Conservation (phyloP, 2,329 filamentous ascomycete species). For the Pestalotiopsis sp. region DNA sequence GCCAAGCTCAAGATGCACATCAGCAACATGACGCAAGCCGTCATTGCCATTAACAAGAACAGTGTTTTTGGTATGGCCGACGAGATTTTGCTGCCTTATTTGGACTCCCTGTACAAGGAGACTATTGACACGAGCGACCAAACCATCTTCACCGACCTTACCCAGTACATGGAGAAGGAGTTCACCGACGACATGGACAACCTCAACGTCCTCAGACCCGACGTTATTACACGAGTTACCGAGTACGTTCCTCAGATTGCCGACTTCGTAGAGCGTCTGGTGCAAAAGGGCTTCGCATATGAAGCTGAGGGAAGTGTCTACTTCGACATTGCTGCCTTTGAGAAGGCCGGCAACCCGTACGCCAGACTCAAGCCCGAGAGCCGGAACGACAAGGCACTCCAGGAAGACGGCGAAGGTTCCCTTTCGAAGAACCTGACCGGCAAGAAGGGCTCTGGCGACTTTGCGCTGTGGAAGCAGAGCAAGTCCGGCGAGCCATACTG, state of each 20-base stretch:
- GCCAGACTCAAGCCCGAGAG: slow-evolving; percentile 85
- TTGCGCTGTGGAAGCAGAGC: slow-evolving; percentile 91
- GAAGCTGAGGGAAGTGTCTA: slow-evolving; percentile 84
- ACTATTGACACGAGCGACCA: slow-evolving; percentile 64
- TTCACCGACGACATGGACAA: slow-evolving; percentile 88
- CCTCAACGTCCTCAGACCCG: slow-evolving; percentile 82
- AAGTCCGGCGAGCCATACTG: slow-evolving; percentile 92
- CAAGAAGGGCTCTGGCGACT: slow-evolving; percentile 81
- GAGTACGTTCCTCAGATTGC: slow-evolving; percentile 90
- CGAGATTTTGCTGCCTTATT: slow-evolving; percentile 77
- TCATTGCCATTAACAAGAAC: slow-evolving; percentile 48
- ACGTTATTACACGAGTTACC: slow-evolving; percentile 85
- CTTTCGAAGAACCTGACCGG: slow-evolving; percentile 62
- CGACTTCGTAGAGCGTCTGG: slow-evolving; percentile 78
- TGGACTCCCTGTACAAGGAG: slow-evolving; percentile 71
- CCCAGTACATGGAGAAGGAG: slow-evolving; percentile 81
- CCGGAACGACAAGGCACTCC: slow-evolving; percentile 78
- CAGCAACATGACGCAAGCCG: slow-evolving; percentile 59
- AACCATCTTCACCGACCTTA: slow-evolving; percentile 83
- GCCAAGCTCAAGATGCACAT: slow-evolving; percentile 92
- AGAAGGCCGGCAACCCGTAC: slow-evolving; percentile 82
- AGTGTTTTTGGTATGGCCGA: slow-evolving; percentile 58
- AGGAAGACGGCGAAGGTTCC: slow-evolving; percentile 88
- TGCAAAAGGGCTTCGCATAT: slow-evolving; percentile 87
- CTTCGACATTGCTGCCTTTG: slow-evolving; percentile 88